Evolutionary conservation across 169 alveolate genomes (phyloP), one percentile per base, ranked within the genome.

Genomic region (Cyclospora cayetanensis): DNA sequence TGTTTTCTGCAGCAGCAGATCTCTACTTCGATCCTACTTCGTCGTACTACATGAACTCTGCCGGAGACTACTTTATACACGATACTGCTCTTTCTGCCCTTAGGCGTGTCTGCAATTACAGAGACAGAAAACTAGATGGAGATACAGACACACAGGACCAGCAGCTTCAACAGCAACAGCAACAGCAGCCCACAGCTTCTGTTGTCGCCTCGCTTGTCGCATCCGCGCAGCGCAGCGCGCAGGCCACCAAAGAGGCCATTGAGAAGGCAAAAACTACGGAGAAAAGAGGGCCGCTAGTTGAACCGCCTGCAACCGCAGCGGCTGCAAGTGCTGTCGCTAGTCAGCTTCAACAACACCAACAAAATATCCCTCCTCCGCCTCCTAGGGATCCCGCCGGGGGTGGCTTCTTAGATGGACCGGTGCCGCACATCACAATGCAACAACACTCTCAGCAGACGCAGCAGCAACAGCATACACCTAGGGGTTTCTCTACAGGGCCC

Each of bases 171-270:
- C 84, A 34, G 46, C 53, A 55, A 27, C 91, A 68, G 31, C 43
- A 39, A 31, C 46, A 27, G 41, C 50, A n/a, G 68, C 39, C 29
- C n/a, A 52, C 91, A 0, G 91, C 39, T 4, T 29, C 22, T 31
- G 53, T 60, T n/a, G 65, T 88, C 37, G 92, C 92, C 2, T 60
- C 79, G 25, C 60, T 88, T 41, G 37, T 88, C 4, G 92, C 92
- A 15, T 89, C 86, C 22, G 92, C 92, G 60, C 92, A 88, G 76
- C 22, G 50, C 22, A 88, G 87, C 4, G 92, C 92, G 22, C 43
- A 66, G 80, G 92, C 92, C 43, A 37, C 93, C 29, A 90, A 90
- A 41, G 93, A 70, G 31, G 85, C 93, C 27, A 66, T 79, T 29
- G 85, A 90, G 72, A 46, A 41, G 29, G 82, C 85, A 15, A 72